Base-by-base conservation (phyloP, 352 stramenopile species). In the Pythium vanterpoolii region DNA sequence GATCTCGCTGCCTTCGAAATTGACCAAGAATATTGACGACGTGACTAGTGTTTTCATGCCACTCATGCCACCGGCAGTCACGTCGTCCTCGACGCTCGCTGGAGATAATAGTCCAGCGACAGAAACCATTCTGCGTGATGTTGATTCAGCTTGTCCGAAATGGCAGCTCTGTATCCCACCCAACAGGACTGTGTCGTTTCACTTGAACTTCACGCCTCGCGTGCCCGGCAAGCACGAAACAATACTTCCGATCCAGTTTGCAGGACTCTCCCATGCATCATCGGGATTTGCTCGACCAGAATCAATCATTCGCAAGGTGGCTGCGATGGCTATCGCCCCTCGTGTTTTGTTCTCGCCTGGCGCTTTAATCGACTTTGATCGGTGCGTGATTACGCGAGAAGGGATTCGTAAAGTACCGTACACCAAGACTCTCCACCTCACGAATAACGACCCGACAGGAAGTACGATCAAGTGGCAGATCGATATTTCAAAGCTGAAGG, bases 381-480 rank as follows among this genome's bases (percentile, higher is more conserved):
- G 79, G 1, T 87, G 83, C n/a, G 79, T 97, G 14, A 90, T 98
- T 51, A 84, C 85, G 1, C 52, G 85, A 1, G 86, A 97, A 56
- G 77, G 76, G 0, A 89, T 90, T 34, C 85, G 86, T 2, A 91
- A 94, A 55, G 80, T 96, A 0, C 90, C 91, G 0, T 97, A 96
- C 62, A 94, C 81, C 0, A 88, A 89, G 51, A 73, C 85, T 5
- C 61, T 97, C 0, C 58, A 76, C 5, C 72, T 96, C 2, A 94
- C 72, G 1, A 97, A 97, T 59, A 68, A 83, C 39, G 75, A 91
- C 43, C 55, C 57, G 1, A 36, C 33, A 18, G 50, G 38, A 14
- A 50, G 69, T 13, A 70, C 71, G 0, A 57, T 98, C 34, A 76
- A 66, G 23, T 98, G 89, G 89, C 68, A 86, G 39, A 83, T 96